Conservation (phyloP, 129 eudicot species). For the Solidago caesia region DNA sequence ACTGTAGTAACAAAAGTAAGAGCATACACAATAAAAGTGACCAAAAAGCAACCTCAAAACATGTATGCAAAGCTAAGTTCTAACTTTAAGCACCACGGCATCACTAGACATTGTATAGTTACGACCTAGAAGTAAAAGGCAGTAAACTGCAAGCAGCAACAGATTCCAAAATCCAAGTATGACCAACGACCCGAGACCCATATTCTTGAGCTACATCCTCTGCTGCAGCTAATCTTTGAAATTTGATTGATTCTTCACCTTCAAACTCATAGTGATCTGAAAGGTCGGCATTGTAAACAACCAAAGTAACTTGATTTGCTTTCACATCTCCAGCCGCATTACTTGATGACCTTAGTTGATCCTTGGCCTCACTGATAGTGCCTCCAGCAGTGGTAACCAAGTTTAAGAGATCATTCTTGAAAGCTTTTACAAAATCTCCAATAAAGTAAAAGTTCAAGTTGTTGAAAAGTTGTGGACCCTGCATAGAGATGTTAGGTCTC, state of each 20-base stretch:
- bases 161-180: slow-evolving; percentile 75
- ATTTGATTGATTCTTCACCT: slow-evolving; percentile 30
- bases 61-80: neutral
- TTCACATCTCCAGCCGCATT: neutral
- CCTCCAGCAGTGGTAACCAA: slow-evolving; percentile 68
- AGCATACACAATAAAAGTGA: slow-evolving; percentile 4
- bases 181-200: slow-evolving; percentile 40
- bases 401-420: slow-evolving; percentile 42
- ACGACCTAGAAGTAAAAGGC: slow-evolving; percentile 19
- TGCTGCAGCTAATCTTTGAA: slow-evolving; percentile 45
- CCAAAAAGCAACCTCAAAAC: neutral
- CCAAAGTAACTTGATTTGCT: slow-evolving; percentile 24
- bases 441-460: slow-evolving; percentile 49
- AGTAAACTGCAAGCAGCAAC: slow-evolving; percentile 50
- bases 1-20: neutral
- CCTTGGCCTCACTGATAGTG: slow-evolving; percentile 33
- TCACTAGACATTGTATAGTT: neutral
- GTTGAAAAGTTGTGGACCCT: slow-evolving; percentile 71
- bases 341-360: slow-evolving; percentile 28
- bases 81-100: neutral
- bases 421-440: slow-evolving; percentile 57
- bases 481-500: slow-evolving; percentile 18
- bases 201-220: slow-evolving; percentile 44
- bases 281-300: slow-evolving; percentile 52
- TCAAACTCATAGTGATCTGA: slow-evolving; percentile 25